These are phyloP conservation scores for Epithemia pelagica DNA, from an alignment of 108 stramenopile species.

Conservation along the genomic window DNA sequence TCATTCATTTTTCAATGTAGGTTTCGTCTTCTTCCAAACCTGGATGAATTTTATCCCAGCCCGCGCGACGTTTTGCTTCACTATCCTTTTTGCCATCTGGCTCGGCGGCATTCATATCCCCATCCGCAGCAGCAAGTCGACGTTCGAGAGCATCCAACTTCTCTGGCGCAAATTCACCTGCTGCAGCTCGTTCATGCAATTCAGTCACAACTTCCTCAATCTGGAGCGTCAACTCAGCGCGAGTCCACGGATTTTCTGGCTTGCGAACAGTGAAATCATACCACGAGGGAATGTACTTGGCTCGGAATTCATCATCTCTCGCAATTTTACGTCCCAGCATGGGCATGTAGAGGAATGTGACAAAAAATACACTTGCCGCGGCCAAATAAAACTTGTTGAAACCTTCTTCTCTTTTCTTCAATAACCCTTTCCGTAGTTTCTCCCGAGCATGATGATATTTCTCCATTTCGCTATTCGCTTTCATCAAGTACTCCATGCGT, in stretches of 20 bases:
- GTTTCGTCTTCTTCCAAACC: conserved; percentile 59
- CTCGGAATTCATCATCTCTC: conserved; percentile 64
- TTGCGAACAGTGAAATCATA: conserved; percentile 72
- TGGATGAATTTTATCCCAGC: conserved; percentile 69
- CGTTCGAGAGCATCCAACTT: conserved; percentile 64
- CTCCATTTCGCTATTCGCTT: conserved; percentile 66
- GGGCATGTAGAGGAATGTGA: conserved; percentile 58
- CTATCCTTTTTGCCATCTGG: background rate
- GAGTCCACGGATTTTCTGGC: conserved; percentile 65
- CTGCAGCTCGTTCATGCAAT: conserved; percentile 55
- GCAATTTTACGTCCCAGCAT: conserved; percentile 76
- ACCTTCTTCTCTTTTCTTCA: conserved; percentile 37
- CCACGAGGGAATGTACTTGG: conserved; percentile 69
- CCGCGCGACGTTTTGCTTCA: conserved; percentile 21
- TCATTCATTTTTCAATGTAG: background rate
- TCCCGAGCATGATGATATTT: conserved; percentile 56
- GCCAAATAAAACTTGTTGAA: conserved; percentile 41
- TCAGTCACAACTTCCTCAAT: conserved; percentile 47
- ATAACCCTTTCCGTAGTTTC: conserved; percentile 35
- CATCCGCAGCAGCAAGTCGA: conserved; percentile 16
- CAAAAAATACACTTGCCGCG: conserved; percentile 38
- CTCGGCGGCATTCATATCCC: background rate
- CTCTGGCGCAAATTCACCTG: conserved; percentile 72
- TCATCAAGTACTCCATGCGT: conserved; percentile 5
- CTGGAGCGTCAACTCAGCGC: conserved; percentile 68